phyloP scores from a whole-genome alignment of 306 rosid species.

The Potentilla sterilis region DNA sequence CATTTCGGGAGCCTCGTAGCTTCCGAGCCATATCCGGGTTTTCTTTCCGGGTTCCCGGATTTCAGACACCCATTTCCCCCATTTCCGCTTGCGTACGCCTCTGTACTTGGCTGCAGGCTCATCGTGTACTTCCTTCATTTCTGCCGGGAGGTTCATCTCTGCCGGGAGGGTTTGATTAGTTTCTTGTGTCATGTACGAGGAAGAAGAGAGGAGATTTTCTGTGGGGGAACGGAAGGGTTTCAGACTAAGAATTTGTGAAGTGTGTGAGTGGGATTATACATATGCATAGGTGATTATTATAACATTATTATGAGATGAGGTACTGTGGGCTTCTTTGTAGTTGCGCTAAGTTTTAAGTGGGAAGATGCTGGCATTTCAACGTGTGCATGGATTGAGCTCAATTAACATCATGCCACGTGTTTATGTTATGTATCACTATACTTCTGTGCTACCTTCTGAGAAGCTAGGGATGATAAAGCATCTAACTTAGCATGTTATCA shows the following conservation, averaged over 20 bases:
- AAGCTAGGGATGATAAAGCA: too few relatives aligned
- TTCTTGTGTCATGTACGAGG: neutral
- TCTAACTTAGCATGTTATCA: too few relatives aligned
- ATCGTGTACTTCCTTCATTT: conserved; percentile 27
- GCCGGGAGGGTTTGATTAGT: neutral
- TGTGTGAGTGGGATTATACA: neutral
- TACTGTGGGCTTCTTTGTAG: conserved; percentile 49
- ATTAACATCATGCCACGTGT: conserved; percentile 22
- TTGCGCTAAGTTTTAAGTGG: conserved; percentile 38
- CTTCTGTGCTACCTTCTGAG: too few relatives aligned
- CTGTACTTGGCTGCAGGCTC: conserved; percentile 28
- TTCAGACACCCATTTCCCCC: conserved; percentile 98
- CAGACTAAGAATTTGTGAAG: neutral
- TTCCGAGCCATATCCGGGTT: conserved; percentile 83
- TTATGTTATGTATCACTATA: neutral
- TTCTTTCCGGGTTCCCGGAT: conserved; percentile 84
- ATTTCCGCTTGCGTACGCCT: conserved; percentile 81
- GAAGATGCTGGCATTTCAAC: conserved; percentile 61
- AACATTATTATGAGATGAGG: neutral
- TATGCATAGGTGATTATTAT: neutral
- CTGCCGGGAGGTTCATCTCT: conserved; percentile 21
- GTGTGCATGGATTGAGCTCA: conserved; percentile 20
- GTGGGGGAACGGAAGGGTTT: neutral
- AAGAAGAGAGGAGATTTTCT: neutral
- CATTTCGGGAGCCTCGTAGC: conserved; percentile 70